Percentiles rank a stretch among this genome's conserved stretches.
phyloP scores from a whole-genome alignment of 495 filamentous ascomycete genomes.

The Daldinia grandis region DNA sequence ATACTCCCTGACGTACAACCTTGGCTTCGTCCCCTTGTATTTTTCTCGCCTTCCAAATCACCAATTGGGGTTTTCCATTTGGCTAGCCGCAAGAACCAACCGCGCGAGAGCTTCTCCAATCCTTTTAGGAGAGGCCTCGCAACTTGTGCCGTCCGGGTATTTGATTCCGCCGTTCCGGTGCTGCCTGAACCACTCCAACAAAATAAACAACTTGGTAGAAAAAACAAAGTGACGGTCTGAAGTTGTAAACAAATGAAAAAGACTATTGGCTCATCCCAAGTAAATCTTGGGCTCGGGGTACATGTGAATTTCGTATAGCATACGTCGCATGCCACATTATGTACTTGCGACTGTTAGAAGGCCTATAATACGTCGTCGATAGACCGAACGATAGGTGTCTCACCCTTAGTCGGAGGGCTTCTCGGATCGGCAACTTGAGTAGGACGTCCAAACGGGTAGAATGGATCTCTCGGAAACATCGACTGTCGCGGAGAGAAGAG shows the following conservation, averaged over 20 bases:
- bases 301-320: slow-evolving; percentile 20
- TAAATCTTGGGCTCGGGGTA: slow-evolving; percentile 4
- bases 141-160: slow-evolving; percentile 42
- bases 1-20: slow-evolving; percentile 7
- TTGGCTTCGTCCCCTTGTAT: slow-evolving; percentile 11
- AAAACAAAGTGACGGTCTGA: slow-evolving; percentile 33
- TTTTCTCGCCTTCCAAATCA: slow-evolving; percentile 15
- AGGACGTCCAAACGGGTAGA: slow-evolving; percentile 56
- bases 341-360: background rate
- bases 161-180: slow-evolving; percentile 40
- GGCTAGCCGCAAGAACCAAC: slow-evolving; percentile 30
- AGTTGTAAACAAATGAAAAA: slow-evolving; percentile 26
- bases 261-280: slow-evolving; percentile 12
- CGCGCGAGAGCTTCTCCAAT: slow-evolving; percentile 20
- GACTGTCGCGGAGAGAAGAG: slow-evolving; percentile 61
- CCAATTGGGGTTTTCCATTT: slow-evolving; percentile 8
- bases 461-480: slow-evolving; percentile 60
- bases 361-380: slow-evolving; percentile 65
- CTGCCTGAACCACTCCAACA: slow-evolving; percentile 24
- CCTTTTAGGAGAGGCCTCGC: slow-evolving; percentile 24
- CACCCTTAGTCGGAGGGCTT: slow-evolving; percentile 69
- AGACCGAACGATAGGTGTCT: slow-evolving; percentile 71
- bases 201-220: slow-evolving; percentile 24
- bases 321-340: slow-evolving; percentile 27
- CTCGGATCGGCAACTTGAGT: slow-evolving; percentile 64